Conservation (phyloP, 768 basidiomycete species). For the Lactarius deliciosus region DNA sequence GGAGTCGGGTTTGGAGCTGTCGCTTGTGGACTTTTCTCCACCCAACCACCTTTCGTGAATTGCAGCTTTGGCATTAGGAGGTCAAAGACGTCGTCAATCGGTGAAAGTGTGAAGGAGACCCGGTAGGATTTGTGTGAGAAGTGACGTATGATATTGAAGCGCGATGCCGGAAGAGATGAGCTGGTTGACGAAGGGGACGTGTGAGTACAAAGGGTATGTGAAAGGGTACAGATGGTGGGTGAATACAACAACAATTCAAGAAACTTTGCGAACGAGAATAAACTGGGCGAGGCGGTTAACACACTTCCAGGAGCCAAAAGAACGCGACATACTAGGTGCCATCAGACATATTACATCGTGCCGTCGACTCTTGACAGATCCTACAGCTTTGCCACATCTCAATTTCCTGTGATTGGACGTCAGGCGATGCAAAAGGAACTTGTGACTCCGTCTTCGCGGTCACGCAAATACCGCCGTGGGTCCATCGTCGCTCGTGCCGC, state of each 20-base stretch:
- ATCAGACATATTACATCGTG: constrained; percentile 42
- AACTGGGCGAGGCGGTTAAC: constrained; percentile 37
- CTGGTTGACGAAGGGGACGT: constrained; percentile 28
- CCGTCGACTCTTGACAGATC: constrained; percentile 44
- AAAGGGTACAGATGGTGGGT: constrained; percentile 37
- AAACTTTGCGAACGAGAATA: constrained; percentile 49
- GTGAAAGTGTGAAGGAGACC: constrained; percentile 48
- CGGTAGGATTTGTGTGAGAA: constrained; percentile 40
- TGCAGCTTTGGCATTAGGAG: constrained; percentile 60
- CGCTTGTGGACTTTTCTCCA: constrained; percentile 25
- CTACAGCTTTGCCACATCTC: constrained; percentile 52
- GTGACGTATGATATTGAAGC: constrained; percentile 43
- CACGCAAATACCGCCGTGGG: constrained; percentile 22
- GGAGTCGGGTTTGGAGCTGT: constrained; percentile 10
- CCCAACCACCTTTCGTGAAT: constrained; percentile 40
- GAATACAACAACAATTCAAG: constrained; percentile 30
- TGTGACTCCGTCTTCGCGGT: constrained; percentile 8
- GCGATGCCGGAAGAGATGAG: constrained; percentile 34
- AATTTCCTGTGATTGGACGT: constrained; percentile 35
- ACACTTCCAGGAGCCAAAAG: constrained; percentile 42
- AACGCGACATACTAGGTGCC: constrained; percentile 50
- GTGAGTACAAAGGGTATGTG: constrained; percentile 23
- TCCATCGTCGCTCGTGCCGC: constrained; percentile 27
- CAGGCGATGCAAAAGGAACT: neutral
- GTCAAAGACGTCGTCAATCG: constrained; percentile 59